phyloP scores from a whole-genome alignment of 2,329 filamentous ascomycete genomes.

The Aspergillus costaricaensis region DNA sequence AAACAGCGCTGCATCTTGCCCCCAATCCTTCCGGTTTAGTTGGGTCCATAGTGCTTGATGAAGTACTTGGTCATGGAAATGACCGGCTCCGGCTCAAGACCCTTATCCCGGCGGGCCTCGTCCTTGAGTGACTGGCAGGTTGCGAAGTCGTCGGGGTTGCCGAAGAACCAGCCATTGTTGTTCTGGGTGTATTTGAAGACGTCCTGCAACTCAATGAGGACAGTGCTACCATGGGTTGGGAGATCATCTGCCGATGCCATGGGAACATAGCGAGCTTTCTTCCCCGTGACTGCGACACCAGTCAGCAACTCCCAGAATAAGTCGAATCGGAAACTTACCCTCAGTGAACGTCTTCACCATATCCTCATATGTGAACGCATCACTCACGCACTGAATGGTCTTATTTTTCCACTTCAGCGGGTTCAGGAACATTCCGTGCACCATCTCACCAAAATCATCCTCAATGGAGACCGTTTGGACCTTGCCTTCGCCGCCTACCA shows the following conservation, averaged over 20 bases:
- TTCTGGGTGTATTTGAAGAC: neutral
- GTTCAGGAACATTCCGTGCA: conserved; percentile 4
- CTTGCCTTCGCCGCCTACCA: neutral
- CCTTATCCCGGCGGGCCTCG: conserved; percentile 1
- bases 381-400: conserved; percentile 1
- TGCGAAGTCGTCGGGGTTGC: neutral
- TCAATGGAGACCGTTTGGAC: conserved; percentile 2
- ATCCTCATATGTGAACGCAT: neutral
- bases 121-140: conserved; percentile 4
- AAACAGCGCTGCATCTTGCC: neutral
- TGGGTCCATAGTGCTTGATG: neutral
- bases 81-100: neutral
- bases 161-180: neutral
- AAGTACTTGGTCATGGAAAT: neutral
- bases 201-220: conserved; percentile 2
- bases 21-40: neutral
- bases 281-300: neutral
- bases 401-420: neutral
- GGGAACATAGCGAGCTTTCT: neutral
- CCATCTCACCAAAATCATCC: conserved; percentile 8
- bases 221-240: neutral
- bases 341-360: neutral
- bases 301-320: neutral
- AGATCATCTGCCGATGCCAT: neutral
- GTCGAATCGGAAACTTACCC: neutral